Evolutionary conservation across 2,329 filamentous ascomycete genomes (phyloP).

Genomic region (Xylariaceae sp.): DNA sequence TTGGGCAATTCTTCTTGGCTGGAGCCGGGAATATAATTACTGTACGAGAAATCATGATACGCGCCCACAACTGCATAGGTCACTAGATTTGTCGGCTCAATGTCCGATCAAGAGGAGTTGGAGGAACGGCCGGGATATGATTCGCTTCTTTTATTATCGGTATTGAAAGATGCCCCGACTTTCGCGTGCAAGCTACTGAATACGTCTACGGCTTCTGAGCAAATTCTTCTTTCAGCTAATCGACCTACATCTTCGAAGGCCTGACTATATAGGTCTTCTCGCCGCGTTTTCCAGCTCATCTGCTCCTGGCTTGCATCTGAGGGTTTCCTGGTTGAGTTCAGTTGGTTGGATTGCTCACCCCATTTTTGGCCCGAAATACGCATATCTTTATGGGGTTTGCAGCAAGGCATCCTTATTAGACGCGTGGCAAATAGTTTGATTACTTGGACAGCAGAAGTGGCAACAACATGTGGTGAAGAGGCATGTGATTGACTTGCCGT

Average conservation of each 20-base stretch:
- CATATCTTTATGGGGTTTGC: background rate
- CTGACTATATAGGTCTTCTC: slow-evolving; percentile 15
- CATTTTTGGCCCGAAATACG: background rate
- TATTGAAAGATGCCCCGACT: slow-evolving; percentile 6
- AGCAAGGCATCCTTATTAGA: background rate
- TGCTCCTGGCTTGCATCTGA: slow-evolving; percentile 8
- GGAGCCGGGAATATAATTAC: slow-evolving; percentile 40
- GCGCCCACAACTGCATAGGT: slow-evolving; percentile 33
- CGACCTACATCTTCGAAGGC: background rate
- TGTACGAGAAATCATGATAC: slow-evolving; percentile 40
- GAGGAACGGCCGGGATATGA: slow-evolving; percentile 29
- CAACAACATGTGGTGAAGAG: slow-evolving; percentile 12
- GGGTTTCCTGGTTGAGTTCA: slow-evolving; percentile 5
- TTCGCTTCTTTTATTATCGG: slow-evolving; percentile 24
- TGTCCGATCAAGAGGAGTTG: slow-evolving; percentile 38
- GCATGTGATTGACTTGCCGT: slow-evolving; percentile 1
- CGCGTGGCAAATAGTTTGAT: slow-evolving; percentile 2
- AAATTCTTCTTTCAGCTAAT: slow-evolving; percentile 1
- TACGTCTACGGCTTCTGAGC: slow-evolving; percentile 9
- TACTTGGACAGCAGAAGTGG: slow-evolving; percentile 10
- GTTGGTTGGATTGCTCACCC: background rate
- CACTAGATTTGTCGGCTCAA: slow-evolving; percentile 32
- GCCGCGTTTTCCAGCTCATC: slow-evolving; percentile 6
- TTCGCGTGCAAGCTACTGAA: slow-evolving; percentile 20
- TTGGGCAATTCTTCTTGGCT: slow-evolving; percentile 32